Base-by-base conservation (phyloP, 768 basidiomycete species). In the Naematelia aurantialba region DNA sequence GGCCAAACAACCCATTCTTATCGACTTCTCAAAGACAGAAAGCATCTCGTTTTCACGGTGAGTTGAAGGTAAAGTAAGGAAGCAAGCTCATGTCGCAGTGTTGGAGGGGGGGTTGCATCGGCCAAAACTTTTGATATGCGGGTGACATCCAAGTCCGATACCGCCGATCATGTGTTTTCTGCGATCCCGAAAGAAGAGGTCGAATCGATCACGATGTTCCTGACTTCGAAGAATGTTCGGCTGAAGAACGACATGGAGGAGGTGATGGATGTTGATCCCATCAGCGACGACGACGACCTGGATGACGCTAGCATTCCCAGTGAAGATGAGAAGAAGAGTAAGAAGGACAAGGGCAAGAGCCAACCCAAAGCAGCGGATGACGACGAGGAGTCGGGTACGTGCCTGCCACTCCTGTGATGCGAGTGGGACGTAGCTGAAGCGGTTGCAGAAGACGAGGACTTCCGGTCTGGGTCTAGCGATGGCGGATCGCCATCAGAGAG, bases 181-280 rank as follows among this genome's bases (percentile, higher is more conserved):
- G 89, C 90, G 1, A 87, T 99, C 78, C 89, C 89, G 78, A 97
- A 94, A 79, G 94, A 97, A 73, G 96, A 99, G 72, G 87, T 91
- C 65, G 88, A 89, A 59, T 82, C 84, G 13, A 88, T 89, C 29
- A 89, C 91, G 70, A 81, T 83, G 21, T 98, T 89, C 76, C 78
- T 99, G 67, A 85, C 85, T 68, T 86, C 88, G 26, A 94, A 96
- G 82, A 93, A 92, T 78, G 84, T 98, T 65, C 84, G 86, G 68
- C 84, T 94, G 63, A 96, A 96, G 84, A 94, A 91, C 76, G 91
- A 94, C 83, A 91, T 92, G 84, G 87, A 89, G 13, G 93, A 96
- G 86, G 69, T 19, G 86, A 91, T 70, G 69, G 64, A 61, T 26
- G 53, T 72, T 50, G 75, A 72, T 27, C 65, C 67, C 1, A 69